Base-by-base conservation (phyloP, 139 green algal genomes). In the Chlamydomonas applanata region DNA sequence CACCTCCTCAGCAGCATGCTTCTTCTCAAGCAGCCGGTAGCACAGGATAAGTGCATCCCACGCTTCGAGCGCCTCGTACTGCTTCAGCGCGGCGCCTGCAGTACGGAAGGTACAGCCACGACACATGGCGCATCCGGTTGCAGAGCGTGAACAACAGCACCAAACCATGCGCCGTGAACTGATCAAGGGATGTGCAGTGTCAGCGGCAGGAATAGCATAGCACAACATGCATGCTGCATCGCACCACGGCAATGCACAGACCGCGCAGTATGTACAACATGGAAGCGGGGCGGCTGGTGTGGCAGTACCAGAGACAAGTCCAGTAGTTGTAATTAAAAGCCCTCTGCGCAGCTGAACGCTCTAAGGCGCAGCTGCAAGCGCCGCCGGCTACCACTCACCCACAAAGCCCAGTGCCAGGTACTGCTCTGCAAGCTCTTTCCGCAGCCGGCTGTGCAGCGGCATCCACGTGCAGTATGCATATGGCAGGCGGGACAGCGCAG, bases 31-130 rank as follows among this genome's bases (percentile, higher is more conserved):
- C 74, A 97, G 78, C 25, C 82, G 83, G 88, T 97, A 97, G 88
- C 94, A 98, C 29, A 91, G 67, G 56, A 97, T 91, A 0, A 97
- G 80, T 54, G 73, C 70, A 75, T 98, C 94, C 94, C 94, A 98
- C 76, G 95, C 75, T 77, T 97, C 91, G 64, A 95, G 79, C 14
- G 70, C 52, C 84, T 98, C 94, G 67, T 96, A 97, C 17, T 95
- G 69, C 20, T 54, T 29, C 72, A 98, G 78, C 20, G 92, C 92
- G 29, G 73, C 77, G 20, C 85, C 82, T 88, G 81, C 27, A 24
- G 64, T 57, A 11, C 17, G 13, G 40, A 24, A 19, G 52, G 46
- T 29, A 44, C 60, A 68, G 36, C 19, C 5, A n/a, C 53, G 46
- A 56, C 53, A 62, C 53, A 62, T 62, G 53, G 7, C 13, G 13